A percentile compares a stretch with the other conserved stretches of the same genome.
phyloP scores from a whole-genome alignment of 495 filamentous ascomycete genomes.

The Penicillium mononematosum region DNA sequence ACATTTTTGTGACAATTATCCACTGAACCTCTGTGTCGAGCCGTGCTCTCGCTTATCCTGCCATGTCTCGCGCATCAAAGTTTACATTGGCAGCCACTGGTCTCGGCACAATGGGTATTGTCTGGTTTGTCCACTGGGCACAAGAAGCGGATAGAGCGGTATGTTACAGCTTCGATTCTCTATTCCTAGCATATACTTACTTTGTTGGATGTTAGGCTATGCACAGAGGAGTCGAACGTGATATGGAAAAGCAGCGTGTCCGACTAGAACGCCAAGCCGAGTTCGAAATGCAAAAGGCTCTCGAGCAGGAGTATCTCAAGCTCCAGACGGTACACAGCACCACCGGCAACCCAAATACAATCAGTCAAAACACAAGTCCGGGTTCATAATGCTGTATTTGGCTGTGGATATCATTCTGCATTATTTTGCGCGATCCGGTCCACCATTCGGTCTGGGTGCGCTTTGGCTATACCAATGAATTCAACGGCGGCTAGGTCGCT shows the following conservation, averaged over 20 bases:
- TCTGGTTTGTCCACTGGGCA: conserved; percentile 84
- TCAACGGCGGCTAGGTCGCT: background rate
- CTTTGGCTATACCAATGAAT: background rate
- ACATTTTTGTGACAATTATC: conserved; percentile 2
- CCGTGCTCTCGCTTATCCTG: background rate
- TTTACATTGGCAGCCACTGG: conserved; percentile 77
- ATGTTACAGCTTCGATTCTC: conserved; percentile 26
- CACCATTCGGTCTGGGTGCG: background rate
- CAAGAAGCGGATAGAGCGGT: conserved; percentile 88
- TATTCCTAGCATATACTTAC: conserved; percentile 8
- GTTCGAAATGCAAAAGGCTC: conserved; percentile 81
- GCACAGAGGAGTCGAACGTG: conserved; percentile 91
- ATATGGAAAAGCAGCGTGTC: conserved; percentile 89
- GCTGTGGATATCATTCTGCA: background rate
- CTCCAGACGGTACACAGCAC: conserved; percentile 64
- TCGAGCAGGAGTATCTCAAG: conserved; percentile 90
- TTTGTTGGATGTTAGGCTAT: conserved; percentile 64
- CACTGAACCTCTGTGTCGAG: background rate
- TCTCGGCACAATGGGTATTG: conserved; percentile 69
- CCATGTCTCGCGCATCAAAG: conserved; percentile 88
- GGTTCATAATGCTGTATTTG: conserved; percentile 16
- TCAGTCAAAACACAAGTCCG: conserved; percentile 16
- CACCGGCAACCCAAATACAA: conserved; percentile 22
- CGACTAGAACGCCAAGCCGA: conserved; percentile 87
- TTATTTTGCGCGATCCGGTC: background rate